These are phyloP conservation scores for Nicotiana tabacum DNA, from an alignment of 257 asterid genomes.

Conservation along the genomic window DNA sequence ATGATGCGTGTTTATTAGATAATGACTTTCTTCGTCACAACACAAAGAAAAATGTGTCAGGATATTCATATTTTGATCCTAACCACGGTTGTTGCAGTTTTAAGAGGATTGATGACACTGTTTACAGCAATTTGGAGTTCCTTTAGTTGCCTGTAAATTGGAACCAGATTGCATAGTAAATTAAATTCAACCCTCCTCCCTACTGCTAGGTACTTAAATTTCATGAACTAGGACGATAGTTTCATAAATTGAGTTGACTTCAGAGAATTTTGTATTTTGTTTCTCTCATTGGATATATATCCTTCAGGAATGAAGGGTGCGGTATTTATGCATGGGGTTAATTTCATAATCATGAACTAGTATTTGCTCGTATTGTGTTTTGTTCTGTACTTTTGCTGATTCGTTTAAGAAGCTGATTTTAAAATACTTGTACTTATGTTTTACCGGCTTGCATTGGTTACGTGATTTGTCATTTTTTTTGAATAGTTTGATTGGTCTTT, in stretches of 20 bases:
- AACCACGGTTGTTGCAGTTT: neutral
- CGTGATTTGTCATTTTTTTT: neutral
- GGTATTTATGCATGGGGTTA: neutral
- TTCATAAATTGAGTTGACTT: neutral
- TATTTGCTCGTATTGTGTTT: neutral
- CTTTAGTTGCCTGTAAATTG: conserved; percentile 12
- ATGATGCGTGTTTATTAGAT: neutral
- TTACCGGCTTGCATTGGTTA: neutral
- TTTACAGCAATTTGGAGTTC: conserved; percentile 14
- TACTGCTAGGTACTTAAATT: neutral
- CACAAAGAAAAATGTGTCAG: neutral
- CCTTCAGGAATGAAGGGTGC: neutral
- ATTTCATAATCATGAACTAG: neutral
- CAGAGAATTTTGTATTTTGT: neutral
- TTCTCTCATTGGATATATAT: neutral
- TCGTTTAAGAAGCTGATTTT: neutral
- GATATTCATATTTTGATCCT: neutral
- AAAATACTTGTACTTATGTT: neutral
- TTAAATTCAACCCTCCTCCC: neutral
- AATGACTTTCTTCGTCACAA: neutral
- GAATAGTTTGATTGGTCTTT: neutral
- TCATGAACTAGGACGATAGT: neutral
- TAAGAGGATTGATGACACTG: neutral
- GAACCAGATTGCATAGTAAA: neutral
- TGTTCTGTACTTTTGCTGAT: neutral